These are phyloP conservation scores for Nemania serpens DNA, from an alignment of 2,329 filamentous ascomycete genomes.

Conservation along the genomic window DNA sequence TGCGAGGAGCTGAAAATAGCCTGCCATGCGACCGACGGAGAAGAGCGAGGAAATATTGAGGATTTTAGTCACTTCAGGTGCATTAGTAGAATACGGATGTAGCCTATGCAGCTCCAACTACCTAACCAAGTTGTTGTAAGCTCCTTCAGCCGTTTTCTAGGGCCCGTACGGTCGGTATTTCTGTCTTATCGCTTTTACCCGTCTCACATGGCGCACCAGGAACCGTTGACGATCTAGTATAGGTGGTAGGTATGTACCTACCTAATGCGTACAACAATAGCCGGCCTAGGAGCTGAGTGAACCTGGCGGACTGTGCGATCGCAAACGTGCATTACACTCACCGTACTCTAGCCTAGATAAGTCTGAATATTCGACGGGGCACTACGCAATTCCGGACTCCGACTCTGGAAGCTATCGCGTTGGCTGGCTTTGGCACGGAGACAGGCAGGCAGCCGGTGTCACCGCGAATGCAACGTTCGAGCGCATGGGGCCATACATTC, in stretches of 20 bases:
- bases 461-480: slow-evolving; percentile 16
- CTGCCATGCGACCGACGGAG: background rate
- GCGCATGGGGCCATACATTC: slow-evolving; percentile 7
- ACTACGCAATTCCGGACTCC: slow-evolving; percentile 8
- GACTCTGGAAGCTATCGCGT: background rate
- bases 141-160: background rate
- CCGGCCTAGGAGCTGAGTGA: background rate
- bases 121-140: background rate
- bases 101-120: background rate
- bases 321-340: background rate
- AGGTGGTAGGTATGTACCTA: background rate
- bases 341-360: background rate
- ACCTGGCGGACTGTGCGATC: background rate
- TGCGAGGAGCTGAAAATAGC: slow-evolving; percentile 13
- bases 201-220: background rate
- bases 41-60: no score
- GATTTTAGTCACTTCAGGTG: no score
- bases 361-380: background rate
- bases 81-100: no score
- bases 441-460: slow-evolving; percentile 6
- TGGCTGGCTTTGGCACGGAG: background rate
- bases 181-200: slow-evolving; percentile 1
- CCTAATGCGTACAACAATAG: background rate
- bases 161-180: slow-evolving; percentile 9
- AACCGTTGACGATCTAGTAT: slow-evolving; percentile 8